These are phyloP conservation scores for Xylariaceae sp. DNA, from an alignment of 2,329 filamentous ascomycete genomes.

Conservation along the genomic window DNA sequence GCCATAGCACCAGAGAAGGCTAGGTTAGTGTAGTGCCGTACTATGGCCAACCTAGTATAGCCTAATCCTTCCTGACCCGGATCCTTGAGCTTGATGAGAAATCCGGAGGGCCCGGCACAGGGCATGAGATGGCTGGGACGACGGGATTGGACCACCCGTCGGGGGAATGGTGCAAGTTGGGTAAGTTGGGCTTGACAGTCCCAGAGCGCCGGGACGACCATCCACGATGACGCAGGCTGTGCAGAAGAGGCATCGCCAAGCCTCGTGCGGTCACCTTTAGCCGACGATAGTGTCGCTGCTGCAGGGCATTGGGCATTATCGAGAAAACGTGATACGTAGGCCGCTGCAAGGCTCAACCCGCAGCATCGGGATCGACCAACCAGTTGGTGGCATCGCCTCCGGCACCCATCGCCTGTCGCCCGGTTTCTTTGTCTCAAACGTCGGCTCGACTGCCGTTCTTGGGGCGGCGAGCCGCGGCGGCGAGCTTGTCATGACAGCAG, in stretches of 20 bases:
- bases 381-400: background rate
- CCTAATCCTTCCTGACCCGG: constrained; percentile 6
- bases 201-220: constrained; percentile 27
- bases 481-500: background rate
- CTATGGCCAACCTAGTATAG: background rate
- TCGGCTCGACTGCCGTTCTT: background rate
- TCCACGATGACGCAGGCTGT: constrained; percentile 31
- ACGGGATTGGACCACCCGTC: constrained; percentile 26
- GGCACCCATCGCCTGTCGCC: background rate
- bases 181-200: constrained; percentile 22
- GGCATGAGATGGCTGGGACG: constrained; percentile 8
- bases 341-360: constrained; percentile 20
- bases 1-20: background rate
- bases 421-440: background rate
- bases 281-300: constrained; percentile 22
- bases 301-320: constrained; percentile 20
- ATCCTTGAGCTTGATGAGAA: constrained; percentile 6
- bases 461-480: background rate
- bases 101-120: constrained; percentile 17
- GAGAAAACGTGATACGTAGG: constrained; percentile 9
- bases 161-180: constrained; percentile 22
- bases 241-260: constrained; percentile 29
- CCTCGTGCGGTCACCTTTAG: constrained; percentile 22
- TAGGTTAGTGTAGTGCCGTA: background rate
- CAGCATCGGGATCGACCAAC: constrained; percentile 9